Conservation (phyloP, 2,329 filamentous ascomycete species). For the Ilyonectria destructans region DNA sequence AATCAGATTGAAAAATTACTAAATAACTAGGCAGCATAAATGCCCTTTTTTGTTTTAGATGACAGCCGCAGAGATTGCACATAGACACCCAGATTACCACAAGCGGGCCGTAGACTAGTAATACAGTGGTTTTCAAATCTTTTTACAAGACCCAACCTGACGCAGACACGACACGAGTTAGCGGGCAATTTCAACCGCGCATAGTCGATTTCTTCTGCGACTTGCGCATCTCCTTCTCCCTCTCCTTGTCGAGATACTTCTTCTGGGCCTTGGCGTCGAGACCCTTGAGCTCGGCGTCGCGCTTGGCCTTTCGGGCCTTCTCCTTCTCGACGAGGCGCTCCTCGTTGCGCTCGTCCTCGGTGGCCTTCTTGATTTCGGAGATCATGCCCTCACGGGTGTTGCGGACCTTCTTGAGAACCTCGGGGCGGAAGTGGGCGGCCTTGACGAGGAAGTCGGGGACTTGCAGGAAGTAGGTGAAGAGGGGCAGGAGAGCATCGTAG, state of each 20-base stretch:
- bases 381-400: conserved; percentile 85
- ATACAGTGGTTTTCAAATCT: conserved; percentile 29
- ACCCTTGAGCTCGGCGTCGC: conserved; percentile 84
- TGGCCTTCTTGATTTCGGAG: conserved; percentile 83
- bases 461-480: conserved; percentile 88
- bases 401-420: conserved; percentile 90
- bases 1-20: conserved; percentile 26
- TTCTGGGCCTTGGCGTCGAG: conserved; percentile 88
- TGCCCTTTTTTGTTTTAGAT: conserved; percentile 10
- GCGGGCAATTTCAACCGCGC: conserved; percentile 59
- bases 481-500: conserved; percentile 77
- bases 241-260: conserved; percentile 87
- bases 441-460: conserved; percentile 87
- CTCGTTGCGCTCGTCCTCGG: conserved; percentile 87
- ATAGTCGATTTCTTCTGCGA: conserved; percentile 70
- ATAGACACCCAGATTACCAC: conserved; percentile 14
- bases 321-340: conserved; percentile 82
- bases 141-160: conserved; percentile 32
- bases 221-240: conserved; percentile 78
- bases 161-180: conserved; percentile 3
- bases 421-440: conserved; percentile 87
- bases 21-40: conserved; percentile 25
- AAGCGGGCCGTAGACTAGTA: conserved; percentile 24
- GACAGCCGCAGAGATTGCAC: conserved; percentile 8
- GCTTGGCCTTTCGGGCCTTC: conserved; percentile 88